These are phyloP conservation scores for Calocybe gangraenosa DNA, from an alignment of 768 basidiomycete genomes.

Conservation along the genomic window DNA sequence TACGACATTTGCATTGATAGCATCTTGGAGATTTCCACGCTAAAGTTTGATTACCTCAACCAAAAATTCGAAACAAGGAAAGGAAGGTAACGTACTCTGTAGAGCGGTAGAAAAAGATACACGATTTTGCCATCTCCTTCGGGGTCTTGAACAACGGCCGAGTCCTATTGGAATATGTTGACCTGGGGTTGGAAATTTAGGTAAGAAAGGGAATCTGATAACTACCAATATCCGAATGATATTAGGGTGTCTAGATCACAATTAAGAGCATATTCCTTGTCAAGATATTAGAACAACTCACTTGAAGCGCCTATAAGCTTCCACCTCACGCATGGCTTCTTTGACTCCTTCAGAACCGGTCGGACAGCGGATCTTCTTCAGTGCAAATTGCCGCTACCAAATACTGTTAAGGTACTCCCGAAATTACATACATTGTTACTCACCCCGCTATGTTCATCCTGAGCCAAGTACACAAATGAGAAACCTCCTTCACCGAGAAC, in stretches of 20 bases:
- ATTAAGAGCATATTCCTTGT: not conserved
- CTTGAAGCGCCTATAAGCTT: constrained; percentile 94
- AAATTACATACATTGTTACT: constrained; percentile 21
- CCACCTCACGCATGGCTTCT: constrained; percentile 85
- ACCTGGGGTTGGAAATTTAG: not conserved
- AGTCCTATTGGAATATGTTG: constrained; percentile 53
- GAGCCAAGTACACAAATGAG: constrained; percentile 86
- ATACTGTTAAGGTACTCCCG: not conserved
- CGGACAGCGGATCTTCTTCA: constrained; percentile 96
- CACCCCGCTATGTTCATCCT: constrained; percentile 83
- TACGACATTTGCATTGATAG: constrained; percentile 82
- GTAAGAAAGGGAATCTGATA: not conserved
- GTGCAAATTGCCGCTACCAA: constrained; percentile 79
- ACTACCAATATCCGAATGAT: constrained; percentile 88
- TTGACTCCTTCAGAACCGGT: constrained; percentile 84
- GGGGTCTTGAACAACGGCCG: constrained; percentile 90
- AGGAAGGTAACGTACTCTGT: constrained; percentile 51
- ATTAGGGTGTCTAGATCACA: constrained; percentile 75
- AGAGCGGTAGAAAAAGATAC: constrained; percentile 92
- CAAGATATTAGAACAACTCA: constrained; percentile 33
- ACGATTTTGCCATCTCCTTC: constrained; percentile 93
- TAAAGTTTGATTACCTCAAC: constrained; percentile 22
- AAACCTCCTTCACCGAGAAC: constrained; percentile 96
- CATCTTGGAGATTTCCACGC: constrained; percentile 94
- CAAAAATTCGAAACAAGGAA: not conserved